phyloP scores from a whole-genome alignment of 306 rosid species.

The Lagenaria siceraria region DNA sequence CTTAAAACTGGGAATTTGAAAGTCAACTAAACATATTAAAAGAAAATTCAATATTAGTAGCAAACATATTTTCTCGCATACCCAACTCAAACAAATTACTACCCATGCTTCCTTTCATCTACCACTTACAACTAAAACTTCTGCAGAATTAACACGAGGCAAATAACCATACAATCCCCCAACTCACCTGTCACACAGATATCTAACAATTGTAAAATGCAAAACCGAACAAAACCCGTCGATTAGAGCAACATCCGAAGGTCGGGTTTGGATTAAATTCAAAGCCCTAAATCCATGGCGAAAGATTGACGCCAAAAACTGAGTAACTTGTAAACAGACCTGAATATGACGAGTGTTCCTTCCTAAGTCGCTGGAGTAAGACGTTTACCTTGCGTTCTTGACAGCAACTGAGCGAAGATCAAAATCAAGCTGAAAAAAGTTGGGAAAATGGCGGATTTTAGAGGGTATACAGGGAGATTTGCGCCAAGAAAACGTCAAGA shows the following conservation, averaged over 20 bases:
- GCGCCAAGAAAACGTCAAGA: not conserved
- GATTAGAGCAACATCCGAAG: too few species aligned
- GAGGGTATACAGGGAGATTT: not conserved
- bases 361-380: not conserved
- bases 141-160: not conserved
- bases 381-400: not conserved
- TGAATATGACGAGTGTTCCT: not conserved
- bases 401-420: not conserved
- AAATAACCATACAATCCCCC: not conserved
- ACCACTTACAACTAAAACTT: not conserved
- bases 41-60: not conserved
- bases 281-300: constrained; percentile 2
- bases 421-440: not conserved
- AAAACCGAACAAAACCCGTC: not conserved
- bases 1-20: not conserved
- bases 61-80: not conserved
- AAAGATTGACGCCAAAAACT: not conserved
- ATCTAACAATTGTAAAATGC: not conserved
- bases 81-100: not conserved
- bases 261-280: not conserved
- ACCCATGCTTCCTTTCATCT: not conserved
- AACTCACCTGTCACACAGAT: not conserved
- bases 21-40: not conserved
- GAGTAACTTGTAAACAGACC: not conserved
- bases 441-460: not conserved